These are phyloP conservation scores for Excoecaria agallocha DNA, from an alignment of 345 rosid genomes.

Conservation along the genomic window DNA sequence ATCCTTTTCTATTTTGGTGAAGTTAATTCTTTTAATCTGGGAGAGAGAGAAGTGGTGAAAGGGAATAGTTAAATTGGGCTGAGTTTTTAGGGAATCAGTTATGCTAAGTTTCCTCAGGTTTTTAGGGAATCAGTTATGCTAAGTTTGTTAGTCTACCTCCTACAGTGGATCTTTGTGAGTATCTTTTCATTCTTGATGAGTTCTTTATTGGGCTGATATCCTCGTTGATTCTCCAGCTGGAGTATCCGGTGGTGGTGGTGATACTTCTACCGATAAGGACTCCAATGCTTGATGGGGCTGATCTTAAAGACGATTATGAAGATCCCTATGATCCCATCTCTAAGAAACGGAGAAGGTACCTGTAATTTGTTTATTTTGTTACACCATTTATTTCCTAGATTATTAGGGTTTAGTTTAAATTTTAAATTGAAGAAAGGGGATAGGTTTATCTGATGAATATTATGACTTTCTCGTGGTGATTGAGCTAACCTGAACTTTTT, in stretches of 20 bases:
- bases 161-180: too few species aligned
- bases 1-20: too few species aligned
- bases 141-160: too few species aligned
- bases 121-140: too few species aligned
- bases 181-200: too few species aligned
- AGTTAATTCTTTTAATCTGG: too few species aligned
- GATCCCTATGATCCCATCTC: slow-evolving; percentile 30
- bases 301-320: slow-evolving; percentile 12
- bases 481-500: background rate
- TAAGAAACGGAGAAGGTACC: slow-evolving; percentile 57
- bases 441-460: background rate
- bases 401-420: background rate
- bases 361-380: slow-evolving; percentile 8
- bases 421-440: background rate
- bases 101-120: too few species aligned
- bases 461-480: background rate
- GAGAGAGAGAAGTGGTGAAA: too few species aligned
- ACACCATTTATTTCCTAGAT: background rate
- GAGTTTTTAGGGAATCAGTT: too few species aligned
- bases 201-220: slow-evolving; percentile 41
- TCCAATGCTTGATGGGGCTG: slow-evolving; percentile 13
- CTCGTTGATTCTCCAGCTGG: slow-evolving; percentile 38
- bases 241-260: slow-evolving; percentile 19
- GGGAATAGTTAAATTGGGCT: too few species aligned
- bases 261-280: slow-evolving; percentile 23